Base-by-base conservation (phyloP, 2,329 filamentous ascomycete genomes). In the Juglanconis sp. region DNA sequence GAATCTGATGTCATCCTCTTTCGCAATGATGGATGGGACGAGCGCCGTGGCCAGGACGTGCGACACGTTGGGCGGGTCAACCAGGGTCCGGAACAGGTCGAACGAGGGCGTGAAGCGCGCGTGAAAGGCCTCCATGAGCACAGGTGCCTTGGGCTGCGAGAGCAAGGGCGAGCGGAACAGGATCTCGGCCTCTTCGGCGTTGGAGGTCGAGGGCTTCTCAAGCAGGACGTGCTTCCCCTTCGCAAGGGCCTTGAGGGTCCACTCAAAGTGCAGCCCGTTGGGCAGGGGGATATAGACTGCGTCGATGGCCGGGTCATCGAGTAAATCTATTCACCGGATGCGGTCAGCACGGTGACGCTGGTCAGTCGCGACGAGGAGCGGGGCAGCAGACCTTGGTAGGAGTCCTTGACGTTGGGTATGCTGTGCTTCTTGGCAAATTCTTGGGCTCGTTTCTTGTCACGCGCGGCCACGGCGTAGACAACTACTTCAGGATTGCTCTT, bases 151-250 rank as follows among this genome's bases (percentile, higher is more conserved):
- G 1, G 72, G 68, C 0, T 66, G 53, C 4, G 63, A 61, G 49
- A 78, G 65, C 13, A 73, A 61, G 0, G 74, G 73, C 24, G 72
- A 70, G 35, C 66, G 69, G 66, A 83, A 83, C 15, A 84, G 73
- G 0, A 65, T 63, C 17, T 68, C 66, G 3, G 80, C 81, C 66
- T 85, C 79, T 0, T 53, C 60, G 3, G 71, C 67, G 65, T 81
- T 84, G 32, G 74, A 74, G n/a, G 73, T 74, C 0, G 76, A 74
- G 0, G 82, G 81, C 67, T 84, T 84, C 67, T 85, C 82, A 2
- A 84, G 69, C 0, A 85, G 74, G 24, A 86, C 81, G 64, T 85
- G 81, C 64, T 84, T 85, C 4, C 79, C 79, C 3, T 76, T 76
- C 30, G 70, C 65, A 30, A 85, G 69, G 3, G 80, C 75, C 56